Base-by-base conservation (phyloP, 306 rosid species). In the Biancaea sappan region DNA sequence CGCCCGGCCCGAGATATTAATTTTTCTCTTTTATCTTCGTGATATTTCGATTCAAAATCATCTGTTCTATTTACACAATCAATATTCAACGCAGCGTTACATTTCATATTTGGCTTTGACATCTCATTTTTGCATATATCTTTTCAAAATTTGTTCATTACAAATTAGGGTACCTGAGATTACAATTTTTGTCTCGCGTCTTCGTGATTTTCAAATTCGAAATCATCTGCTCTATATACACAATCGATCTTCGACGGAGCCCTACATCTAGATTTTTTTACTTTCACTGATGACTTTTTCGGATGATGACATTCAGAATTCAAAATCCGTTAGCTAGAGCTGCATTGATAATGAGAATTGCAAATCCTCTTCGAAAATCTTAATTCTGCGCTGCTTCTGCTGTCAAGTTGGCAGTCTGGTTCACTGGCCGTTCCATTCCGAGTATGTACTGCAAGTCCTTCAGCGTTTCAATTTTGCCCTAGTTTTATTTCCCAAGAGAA, bases 381-480 rank as follows among this genome's bases (percentile, higher is more conserved):
- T 59, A 32, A 15, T n/a, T n/a, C n/a, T n/a, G n/a, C n/a, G n/a
- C n/a, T 61, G 72, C 77, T 50, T 70, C 66, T 77, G 77, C 77
- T 37, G 31, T 48, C 1, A 2, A 18, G 48, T 18, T 19, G 68
- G 26, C 56, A 59, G 64, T 26, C 38, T 56, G 2, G 19, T 56
- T 61, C 40, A 47, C 51, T 2, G 26, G 34, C 64, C 57, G 10
- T 69, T 47, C 18, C 24, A 57, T 69, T 47, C 18, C 24, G 46
- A 25, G 34, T 25, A 41, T 43, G 24, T 11, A 44, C 12, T 12
- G 5, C 15, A 66, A 2, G 37, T 24, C 2, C 10, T 26, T 46
- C 24, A 34, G 44, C 75, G 41, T 76, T 64, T 44, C 24, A 26
- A 57, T 51, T 46, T 11, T 57, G n/a, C 41, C 35, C 25, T 77